Percentiles rank a stretch among this genome's conserved stretches.
These are phyloP conservation scores for Fusarium metavorans DNA, from an alignment of 2,329 filamentous ascomycete genomes.

Conservation along the genomic window DNA sequence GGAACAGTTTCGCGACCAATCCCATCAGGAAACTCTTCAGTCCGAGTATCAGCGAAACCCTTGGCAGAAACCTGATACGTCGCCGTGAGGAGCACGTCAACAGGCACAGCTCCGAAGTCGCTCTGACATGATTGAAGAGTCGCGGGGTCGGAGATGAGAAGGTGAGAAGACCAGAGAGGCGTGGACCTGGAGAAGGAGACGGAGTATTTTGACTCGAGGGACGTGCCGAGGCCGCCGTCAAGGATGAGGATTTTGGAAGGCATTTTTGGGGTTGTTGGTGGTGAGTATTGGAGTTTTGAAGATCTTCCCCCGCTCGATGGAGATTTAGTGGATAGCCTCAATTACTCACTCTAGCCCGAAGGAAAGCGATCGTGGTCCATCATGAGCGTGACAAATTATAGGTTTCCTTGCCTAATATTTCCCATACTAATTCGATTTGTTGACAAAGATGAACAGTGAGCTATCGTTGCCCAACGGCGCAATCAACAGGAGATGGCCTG, in stretches of 20 bases:
- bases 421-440: fast-evolving
- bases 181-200: conserved; percentile 63
- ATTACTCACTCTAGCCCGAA: neutral
- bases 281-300: conserved; percentile 8
- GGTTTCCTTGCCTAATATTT: neutral
- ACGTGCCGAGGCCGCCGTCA: conserved; percentile 76
- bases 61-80: conserved; percentile 74
- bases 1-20: conserved; percentile 55
- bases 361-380: neutral
- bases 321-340: conserved; percentile 36
- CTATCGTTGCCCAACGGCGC: neutral
- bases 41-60: conserved; percentile 66
- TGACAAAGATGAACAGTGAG: neutral
- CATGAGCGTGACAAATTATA: neutral
- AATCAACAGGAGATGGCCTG: neutral
- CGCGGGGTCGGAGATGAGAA: conserved; percentile 66
- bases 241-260: conserved; percentile 61
- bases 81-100: conserved; percentile 74
- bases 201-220: conserved; percentile 69
- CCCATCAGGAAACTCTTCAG: conserved; percentile 56
- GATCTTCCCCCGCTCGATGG: conserved; percentile 20
- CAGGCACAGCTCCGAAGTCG: conserved; percentile 67
- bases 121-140: conserved; percentile 67
- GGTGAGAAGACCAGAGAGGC: conserved; percentile 76
- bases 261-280: conserved; percentile 24